phyloP scores from a whole-genome alignment of 2,329 filamentous ascomycete genomes.

The Exserohilum turcica region DNA sequence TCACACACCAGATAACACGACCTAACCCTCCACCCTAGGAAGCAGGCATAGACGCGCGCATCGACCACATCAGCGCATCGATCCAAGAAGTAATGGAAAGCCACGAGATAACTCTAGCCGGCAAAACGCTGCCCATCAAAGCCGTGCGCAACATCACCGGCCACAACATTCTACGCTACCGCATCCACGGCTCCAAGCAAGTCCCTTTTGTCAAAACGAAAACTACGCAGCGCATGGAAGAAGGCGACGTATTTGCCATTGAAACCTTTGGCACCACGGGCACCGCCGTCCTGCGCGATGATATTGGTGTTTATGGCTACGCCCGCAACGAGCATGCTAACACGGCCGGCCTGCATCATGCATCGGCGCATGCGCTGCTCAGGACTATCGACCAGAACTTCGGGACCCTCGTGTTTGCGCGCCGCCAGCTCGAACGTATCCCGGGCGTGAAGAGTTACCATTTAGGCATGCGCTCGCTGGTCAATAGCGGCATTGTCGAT shows the following conservation, averaged over 20 bases:
- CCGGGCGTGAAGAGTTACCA: slow-evolving; percentile 86
- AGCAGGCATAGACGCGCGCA: slow-evolving; percentile 87
- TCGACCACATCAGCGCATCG: slow-evolving; percentile 79
- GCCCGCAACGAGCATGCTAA: slow-evolving; percentile 71
- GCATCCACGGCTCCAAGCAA: slow-evolving; percentile 89
- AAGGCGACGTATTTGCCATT: slow-evolving; percentile 92
- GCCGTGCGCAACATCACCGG: slow-evolving; percentile 83
- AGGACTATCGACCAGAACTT: slow-evolving; percentile 95
- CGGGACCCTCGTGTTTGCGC: slow-evolving; percentile 84
- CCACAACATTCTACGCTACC: slow-evolving; percentile 89
- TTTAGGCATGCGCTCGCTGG: slow-evolving; percentile 83
- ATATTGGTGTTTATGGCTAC: slow-evolving; percentile 67
- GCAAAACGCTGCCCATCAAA: slow-evolving; percentile 78
- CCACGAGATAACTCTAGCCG: slow-evolving; percentile 81
- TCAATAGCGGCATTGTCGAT: slow-evolving; percentile 81
- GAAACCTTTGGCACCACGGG: slow-evolving; percentile 95
- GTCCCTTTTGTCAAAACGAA: slow-evolving; percentile 88
- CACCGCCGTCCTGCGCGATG: slow-evolving; percentile 80
- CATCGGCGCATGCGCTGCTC: slow-evolving; percentile 80
- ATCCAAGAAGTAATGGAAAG: slow-evolving; percentile 94
- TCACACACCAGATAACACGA: neutral
- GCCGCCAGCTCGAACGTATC: slow-evolving; percentile 83
- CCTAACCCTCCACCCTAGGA: slow-evolving; percentile 55
- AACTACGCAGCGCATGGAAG: slow-evolving; percentile 93
- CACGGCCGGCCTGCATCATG: slow-evolving; percentile 72